phyloP scores from a whole-genome alignment of 805 yeast genomes.

The Metahyphopichia silvanorum region DNA sequence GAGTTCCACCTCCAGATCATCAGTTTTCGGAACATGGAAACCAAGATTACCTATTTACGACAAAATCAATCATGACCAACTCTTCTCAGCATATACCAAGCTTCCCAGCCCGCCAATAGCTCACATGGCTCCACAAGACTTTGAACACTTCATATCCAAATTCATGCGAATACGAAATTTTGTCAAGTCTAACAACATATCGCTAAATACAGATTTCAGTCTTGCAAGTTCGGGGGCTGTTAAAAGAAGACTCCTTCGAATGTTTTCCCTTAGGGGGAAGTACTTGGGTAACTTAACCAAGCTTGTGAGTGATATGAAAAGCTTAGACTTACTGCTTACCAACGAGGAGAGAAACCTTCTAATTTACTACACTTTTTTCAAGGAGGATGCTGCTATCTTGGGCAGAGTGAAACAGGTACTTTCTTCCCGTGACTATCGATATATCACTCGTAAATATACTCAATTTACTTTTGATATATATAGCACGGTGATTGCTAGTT shows the following conservation, averaged over 20 bases:
- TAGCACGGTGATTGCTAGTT: no score
- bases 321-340: conserved; percentile 23
- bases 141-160: conserved; percentile 23
- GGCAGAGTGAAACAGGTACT: no score
- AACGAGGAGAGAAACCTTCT: conserved; percentile 25
- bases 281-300: conserved; percentile 18
- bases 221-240: conserved; percentile 2
- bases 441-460: no score
- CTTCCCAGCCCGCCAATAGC: conserved; percentile 23
- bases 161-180: conserved; percentile 22
- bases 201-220: not conserved
- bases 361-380: conserved; percentile 27
- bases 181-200: conserved; percentile 20
- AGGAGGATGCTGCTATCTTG: conserved; percentile 23
- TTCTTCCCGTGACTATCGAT: no score
- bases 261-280: conserved; percentile 14
- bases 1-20: no score
- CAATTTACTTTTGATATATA: no score
- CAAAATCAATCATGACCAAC: conserved; percentile 19
- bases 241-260: conserved; percentile 13
- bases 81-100: conserved; percentile 22
- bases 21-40: conserved; percentile 1
- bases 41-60: conserved; percentile 1
- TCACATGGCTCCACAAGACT: conserved; percentile 20
- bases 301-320: conserved; percentile 25